Evolutionary conservation across 2,329 filamentous ascomycete genomes (phyloP), one percentile per base, ranked within the genome.

Genomic region (Neonectria neomacrospora): DNA sequence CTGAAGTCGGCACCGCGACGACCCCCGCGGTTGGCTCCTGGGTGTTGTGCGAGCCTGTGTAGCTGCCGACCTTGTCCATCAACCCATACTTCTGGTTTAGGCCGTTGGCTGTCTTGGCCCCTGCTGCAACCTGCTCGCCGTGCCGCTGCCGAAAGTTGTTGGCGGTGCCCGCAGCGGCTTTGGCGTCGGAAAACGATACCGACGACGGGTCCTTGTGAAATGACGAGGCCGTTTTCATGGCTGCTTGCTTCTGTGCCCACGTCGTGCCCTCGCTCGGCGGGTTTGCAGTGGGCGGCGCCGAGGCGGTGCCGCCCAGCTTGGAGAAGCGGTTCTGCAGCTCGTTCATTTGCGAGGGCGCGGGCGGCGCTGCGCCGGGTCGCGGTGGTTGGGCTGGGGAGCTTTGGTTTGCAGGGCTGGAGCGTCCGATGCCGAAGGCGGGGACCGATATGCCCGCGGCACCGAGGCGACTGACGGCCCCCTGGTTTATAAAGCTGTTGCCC

Each of bases 381-480:
- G 70, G 69, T 28, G 75, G 74, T 53, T 71, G 67, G 28, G 71
- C 65, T 51, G 71, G 73, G 54, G 73, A 67, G 44, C 69, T 63
- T 45, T 71, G 63, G 58, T 70, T 65, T 67, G 74, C 52, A 73
- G 76, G 61, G 67, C 74, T 69, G 72, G 64, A 67, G 68, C 73
- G 71, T 59, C 88, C 89, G 64, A 97, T 96, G 5, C 91, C 91
- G 4, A 97, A 81, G 0, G 86, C 91, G 0, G 93, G 90, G 0
- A 97, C 92, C 0, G 90, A 91, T 6, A 97, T 83, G 1, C 94
- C 94, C 1, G 92, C 90, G 39, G 88, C 85, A 11, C 89, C 87
- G 9, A 97, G 83, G 44, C 92, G 85, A 61, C 80, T 84, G 58
- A 90, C 76, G 5, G 93, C 90, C 5, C 83, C 86, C 71, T 83